Evolutionary conservation across 805 yeast genomes (phyloP), one percentile per base, ranked within the genome.

Genomic region (Aciculoconidium aculeatum): DNA sequence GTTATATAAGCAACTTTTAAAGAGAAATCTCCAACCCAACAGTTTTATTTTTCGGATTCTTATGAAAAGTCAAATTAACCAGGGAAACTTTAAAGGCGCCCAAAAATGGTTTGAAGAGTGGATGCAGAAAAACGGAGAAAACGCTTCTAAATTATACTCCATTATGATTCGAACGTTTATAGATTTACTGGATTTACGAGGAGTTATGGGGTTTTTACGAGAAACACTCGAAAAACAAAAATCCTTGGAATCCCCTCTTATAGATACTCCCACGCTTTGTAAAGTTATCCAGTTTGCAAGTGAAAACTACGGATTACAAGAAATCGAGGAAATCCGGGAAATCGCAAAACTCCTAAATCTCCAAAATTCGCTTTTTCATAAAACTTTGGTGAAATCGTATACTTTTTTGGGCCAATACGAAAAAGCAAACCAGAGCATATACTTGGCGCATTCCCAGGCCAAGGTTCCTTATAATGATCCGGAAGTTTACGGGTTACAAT

Each of bases 21-120:
- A 58, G 29, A 57, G 77, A 31, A 63, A 65, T 1, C 60, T 75
- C 44, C 42, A 36, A 4, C 84, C 85, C 1, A 56, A 62, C 3
- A 51, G 61, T 2, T 43, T 49, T 6, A 58, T 76, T 1, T 49
- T 63, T 28, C 58, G 63, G 17, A 67, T 76, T 0, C 43, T 77
- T 23, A 65, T 77, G 28, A 49, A 55, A 15, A 40, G 68, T n/a
- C 51, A 64, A 23, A 40, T 67, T 9, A 51, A 49, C 14, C 45
- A 57, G 5, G 56, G 63, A 7, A 57, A 69, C 19, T 47, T 54
- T 14, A 44, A 47, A 0, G 59, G 49, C 10, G 69, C 65, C 7
- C 45, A 56, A 7, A 49, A 51, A 17, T 58, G 55, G 30, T 32
- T 58, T 35, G 15, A 32, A 40, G 23, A 56, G 42, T 45, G 41